phyloP scores from a whole-genome alignment of 192 early-diverging fungal genomes.

The Rhizoclosmatium sp. region DNA sequence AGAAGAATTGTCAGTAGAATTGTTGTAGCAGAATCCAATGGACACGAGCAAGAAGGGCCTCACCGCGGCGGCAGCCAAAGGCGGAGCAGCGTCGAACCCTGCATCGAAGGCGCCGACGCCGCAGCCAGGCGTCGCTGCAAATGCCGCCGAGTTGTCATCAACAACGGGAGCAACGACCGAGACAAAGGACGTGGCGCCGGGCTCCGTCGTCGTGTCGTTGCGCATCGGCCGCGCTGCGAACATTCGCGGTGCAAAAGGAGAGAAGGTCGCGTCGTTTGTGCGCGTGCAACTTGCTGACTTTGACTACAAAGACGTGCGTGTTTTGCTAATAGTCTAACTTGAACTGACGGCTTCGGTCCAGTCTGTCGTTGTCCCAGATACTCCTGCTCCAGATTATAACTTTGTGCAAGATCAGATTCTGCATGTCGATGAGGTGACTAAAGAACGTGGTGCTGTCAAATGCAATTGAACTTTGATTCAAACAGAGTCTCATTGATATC shows the following conservation, averaged over 20 bases:
- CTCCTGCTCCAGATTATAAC: slow-evolving; percentile 59
- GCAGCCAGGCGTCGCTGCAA: neutral
- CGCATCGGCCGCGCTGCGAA: slow-evolving; percentile 54
- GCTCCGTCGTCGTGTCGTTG: slow-evolving; percentile 38
- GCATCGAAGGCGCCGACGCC: neutral
- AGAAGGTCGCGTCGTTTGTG: slow-evolving; percentile 59
- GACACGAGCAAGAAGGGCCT: neutral
- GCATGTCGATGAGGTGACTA: slow-evolving; percentile 61
- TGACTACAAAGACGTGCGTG: slow-evolving; percentile 60
- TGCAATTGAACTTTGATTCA: neutral
- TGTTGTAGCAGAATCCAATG: neutral
- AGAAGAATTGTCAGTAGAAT: no score
- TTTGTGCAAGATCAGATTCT: slow-evolving; percentile 54
- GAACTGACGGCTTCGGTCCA: slow-evolving; percentile 8
- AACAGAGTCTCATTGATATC: slow-evolving; percentile 60
- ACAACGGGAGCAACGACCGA: neutral
- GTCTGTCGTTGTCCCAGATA: slow-evolving; percentile 59
- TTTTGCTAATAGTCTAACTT: neutral
- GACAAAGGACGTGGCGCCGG: neutral
- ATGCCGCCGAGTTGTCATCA: neutral
- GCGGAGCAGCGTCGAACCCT: neutral
- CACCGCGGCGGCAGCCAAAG: neutral
- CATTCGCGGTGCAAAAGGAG: slow-evolving; percentile 62
- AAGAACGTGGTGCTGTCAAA: neutral
- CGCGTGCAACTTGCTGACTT: slow-evolving; percentile 67